Evolutionary conservation across 805 yeast species (phyloP), one percentile per base, ranked within the genome.

Genomic region (Wickerhamiella lipophila): DNA sequence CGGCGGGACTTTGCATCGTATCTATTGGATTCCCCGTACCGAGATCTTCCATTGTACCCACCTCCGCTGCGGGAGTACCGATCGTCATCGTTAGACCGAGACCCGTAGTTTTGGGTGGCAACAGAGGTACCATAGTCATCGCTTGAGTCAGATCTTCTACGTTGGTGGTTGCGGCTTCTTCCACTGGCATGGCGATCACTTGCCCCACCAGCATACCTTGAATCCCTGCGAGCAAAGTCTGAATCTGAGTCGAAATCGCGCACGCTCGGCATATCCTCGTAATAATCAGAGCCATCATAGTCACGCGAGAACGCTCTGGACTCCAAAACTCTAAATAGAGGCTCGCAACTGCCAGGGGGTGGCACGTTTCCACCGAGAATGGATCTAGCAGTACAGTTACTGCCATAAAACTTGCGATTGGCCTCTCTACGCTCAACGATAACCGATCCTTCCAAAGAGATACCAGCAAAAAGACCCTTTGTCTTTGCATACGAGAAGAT

Each of bases 381-480:
- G 61, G 73, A 73, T 64, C 84, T 77, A n/a, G 96, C 94, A 52
- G 92, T 87, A 64, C 95, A 83, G 55, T 75, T 78, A 57, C 73
- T 74, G 34, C 98, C 97, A 62, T 89, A 89, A 62, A 89, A 89
- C 67, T 89, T 89, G 60, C 95, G 74, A 66, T 89, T 89, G 23
- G 97, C 95, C 59, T 92, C 97, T 67, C 97, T 77, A 70, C 98
- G 82, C 67, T 92, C 98, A n/a, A 92, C 73, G 51, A 92, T 77
- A 13, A 89, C 95, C 1, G 96, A 87, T 26, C 98, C 98, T 68
- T 89, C 98, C 47, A 89, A 74, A 1, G 97, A 89, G 16, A 89
- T 94, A 61, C 98, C 98, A 0, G 98, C 98, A 68, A 85, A 89
- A 45, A 92, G 73, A 54, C 98, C 98, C 65, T 92, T 89, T 3